Conservation (phyloP, 805 yeast species). For the Pichia exigua region DNA sequence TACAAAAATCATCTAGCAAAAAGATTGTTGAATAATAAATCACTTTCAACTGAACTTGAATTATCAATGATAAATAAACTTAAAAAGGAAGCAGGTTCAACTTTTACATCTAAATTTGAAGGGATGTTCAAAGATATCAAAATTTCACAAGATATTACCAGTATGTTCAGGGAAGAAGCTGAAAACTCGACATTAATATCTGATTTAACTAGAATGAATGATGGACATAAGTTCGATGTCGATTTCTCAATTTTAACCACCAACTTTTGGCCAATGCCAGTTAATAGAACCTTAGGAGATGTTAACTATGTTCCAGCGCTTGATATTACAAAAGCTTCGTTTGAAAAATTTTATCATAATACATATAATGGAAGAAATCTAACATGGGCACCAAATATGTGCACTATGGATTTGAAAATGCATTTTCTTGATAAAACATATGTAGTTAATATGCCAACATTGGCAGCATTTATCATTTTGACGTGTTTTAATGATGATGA, state of each 20-base stretch:
- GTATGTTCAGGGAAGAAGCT: conserved; percentile 11
- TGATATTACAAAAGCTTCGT: conserved; percentile 34
- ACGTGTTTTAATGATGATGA: conserved; percentile 55
- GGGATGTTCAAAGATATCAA: conserved; percentile 82
- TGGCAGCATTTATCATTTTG: conserved; percentile 70
- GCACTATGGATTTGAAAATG: conserved; percentile 72
- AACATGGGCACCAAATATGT: conserved; percentile 77
- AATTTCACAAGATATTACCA: conserved; percentile 38
- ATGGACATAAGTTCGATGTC: conserved; percentile 32
- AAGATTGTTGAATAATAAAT: conserved; percentile 49
- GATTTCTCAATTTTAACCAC: conserved; percentile 51
- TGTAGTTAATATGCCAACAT: conserved; percentile 72
- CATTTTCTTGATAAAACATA: conserved; percentile 62
- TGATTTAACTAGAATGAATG: conserved; percentile 12
- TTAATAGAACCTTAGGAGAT: conserved; percentile 28
- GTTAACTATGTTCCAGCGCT: conserved; percentile 38
- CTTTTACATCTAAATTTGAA: conserved; percentile 71
- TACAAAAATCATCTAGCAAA: conserved; percentile 84
- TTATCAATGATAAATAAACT: conserved; percentile 57
- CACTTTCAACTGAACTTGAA: conserved; percentile 53
- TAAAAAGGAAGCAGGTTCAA: conserved; percentile 69
- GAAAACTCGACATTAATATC: conserved; percentile 13
- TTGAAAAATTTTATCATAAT: conserved; percentile 43
- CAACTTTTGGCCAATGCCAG: conserved; percentile 61
- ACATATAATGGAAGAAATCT: conserved; percentile 52